phyloP scores from a whole-genome alignment of 139 green algal species.

The Volvox africanus region DNA sequence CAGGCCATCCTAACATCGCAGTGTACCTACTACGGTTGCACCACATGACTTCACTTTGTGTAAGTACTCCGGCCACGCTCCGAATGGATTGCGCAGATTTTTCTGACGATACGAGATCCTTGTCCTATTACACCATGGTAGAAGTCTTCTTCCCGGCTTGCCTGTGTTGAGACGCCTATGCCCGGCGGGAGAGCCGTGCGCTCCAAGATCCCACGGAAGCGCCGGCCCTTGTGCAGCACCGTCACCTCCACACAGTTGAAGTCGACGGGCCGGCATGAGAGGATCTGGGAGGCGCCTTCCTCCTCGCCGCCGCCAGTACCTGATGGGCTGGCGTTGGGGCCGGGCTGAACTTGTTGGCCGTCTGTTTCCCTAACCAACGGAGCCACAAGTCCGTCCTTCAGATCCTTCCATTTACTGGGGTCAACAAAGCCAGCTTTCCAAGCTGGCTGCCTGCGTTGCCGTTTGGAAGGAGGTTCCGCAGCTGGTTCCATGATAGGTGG shows the following conservation, averaged over 20 bases:
- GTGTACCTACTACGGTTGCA: no score
- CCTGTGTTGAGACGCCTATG: constrained; percentile 26
- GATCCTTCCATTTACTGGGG: not conserved
- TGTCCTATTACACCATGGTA: no score
- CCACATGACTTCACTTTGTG: no score
- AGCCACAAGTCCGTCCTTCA: not conserved
- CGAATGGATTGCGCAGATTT: no score
- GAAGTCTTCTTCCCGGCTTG: not conserved
- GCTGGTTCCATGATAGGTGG: not conserved
- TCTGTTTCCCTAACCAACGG: not conserved
- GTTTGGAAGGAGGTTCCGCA: constrained; percentile 3
- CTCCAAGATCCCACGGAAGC: constrained; percentile 22
- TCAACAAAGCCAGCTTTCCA: constrained; percentile 6
- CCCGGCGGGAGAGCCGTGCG: constrained; percentile 21
- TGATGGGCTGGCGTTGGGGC: not conserved
- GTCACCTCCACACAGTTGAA: constrained; percentile 21
- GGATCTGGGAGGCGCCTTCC: not conserved
- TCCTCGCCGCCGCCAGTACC: not conserved
- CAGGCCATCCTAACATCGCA: no score
- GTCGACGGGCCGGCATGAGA: not conserved
- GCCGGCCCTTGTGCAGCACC: constrained; percentile 5
- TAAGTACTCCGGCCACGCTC: no score
- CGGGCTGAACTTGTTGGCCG: no score
- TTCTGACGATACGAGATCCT: no score
- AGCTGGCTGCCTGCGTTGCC: constrained; percentile 19